Conservation (phyloP, 805 yeast genomes). For the Millerozyma miso region DNA sequence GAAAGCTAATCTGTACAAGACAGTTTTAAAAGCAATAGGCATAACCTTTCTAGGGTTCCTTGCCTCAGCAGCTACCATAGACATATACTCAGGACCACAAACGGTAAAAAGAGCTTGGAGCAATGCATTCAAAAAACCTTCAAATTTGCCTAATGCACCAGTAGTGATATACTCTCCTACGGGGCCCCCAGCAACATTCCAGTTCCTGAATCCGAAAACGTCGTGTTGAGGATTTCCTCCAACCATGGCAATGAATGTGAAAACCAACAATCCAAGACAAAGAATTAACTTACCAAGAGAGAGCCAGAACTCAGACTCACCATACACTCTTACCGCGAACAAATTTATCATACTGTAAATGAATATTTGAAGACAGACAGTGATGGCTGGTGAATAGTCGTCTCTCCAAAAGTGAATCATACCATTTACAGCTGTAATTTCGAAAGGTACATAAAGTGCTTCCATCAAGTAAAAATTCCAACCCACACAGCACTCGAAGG, state of each 20-base stretch:
- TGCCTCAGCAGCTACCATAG: slow-evolving; percentile 43
- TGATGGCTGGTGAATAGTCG: slow-evolving; percentile 46
- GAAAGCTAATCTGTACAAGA: slow-evolving; percentile 40
- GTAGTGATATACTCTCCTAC: slow-evolving; percentile 33
- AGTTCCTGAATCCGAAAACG: slow-evolving; percentile 32
- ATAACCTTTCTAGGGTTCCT: slow-evolving; percentile 37
- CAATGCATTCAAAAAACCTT: slow-evolving; percentile 40
- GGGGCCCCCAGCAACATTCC: slow-evolving; percentile 36
- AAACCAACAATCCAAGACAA: slow-evolving; percentile 35
- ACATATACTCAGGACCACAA: slow-evolving; percentile 43
- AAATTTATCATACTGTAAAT: slow-evolving; percentile 41
- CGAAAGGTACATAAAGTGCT: slow-evolving; percentile 44
- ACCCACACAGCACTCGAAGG: slow-evolving; percentile 29
- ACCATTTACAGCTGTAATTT: slow-evolving; percentile 47
- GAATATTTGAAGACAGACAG: slow-evolving; percentile 40
- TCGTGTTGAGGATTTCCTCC: slow-evolving; percentile 33
- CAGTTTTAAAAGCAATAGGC: slow-evolving; percentile 39
- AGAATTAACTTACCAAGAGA: slow-evolving; percentile 36
- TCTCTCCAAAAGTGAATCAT: slow-evolving; percentile 52
- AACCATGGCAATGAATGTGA: slow-evolving; percentile 34
- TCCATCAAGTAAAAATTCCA: slow-evolving; percentile 40
- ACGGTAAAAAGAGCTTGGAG: slow-evolving; percentile 35
- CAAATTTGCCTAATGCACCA: slow-evolving; percentile 36
- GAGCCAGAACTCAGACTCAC: slow-evolving; percentile 48
- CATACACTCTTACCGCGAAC: slow-evolving; percentile 46